Conservation (phyloP, 345 rosid species). For the Bruguiera gymnorhiza region DNA sequence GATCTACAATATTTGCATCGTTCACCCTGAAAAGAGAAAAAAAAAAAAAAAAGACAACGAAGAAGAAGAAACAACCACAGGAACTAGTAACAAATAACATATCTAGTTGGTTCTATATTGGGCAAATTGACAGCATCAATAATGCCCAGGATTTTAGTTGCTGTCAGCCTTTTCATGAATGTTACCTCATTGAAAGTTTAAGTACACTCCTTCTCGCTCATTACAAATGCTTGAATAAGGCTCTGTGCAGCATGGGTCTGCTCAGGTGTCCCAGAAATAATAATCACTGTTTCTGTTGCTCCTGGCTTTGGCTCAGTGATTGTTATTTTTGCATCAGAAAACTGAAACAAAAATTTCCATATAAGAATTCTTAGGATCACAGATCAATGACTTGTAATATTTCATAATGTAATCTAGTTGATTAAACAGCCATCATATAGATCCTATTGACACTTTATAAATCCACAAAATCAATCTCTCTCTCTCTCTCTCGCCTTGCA, state of each 20-base stretch:
- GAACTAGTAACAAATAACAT: not conserved
- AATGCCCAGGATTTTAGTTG: not conserved
- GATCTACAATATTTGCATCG: not conserved
- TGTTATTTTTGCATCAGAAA: constrained; percentile 64
- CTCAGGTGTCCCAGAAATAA: constrained; percentile 79
- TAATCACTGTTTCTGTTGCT: constrained; percentile 54
- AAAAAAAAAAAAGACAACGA: not conserved
- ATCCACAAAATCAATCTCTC: not conserved
- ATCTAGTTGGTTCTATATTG: not conserved
- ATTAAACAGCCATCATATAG: not conserved
- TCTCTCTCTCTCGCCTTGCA: not conserved
- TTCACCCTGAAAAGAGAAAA: not conserved
- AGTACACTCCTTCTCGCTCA: constrained; percentile 53
- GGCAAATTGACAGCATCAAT: not conserved
- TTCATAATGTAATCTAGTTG: not conserved
- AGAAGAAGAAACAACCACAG: not conserved
- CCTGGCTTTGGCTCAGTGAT: constrained; percentile 59
- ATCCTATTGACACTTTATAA: not conserved
- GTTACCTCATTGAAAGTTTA: constrained; percentile 21
- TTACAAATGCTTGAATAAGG: constrained; percentile 79
- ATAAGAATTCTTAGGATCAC: constrained; percentile 6
- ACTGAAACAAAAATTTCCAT: constrained; percentile 29
- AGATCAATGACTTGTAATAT: not conserved
- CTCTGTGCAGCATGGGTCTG: constrained; percentile 81
- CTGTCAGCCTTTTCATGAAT: not conserved